Evolutionary conservation across 257 asterid species (phyloP).

Genomic region (Nicotiana knightiana): DNA sequence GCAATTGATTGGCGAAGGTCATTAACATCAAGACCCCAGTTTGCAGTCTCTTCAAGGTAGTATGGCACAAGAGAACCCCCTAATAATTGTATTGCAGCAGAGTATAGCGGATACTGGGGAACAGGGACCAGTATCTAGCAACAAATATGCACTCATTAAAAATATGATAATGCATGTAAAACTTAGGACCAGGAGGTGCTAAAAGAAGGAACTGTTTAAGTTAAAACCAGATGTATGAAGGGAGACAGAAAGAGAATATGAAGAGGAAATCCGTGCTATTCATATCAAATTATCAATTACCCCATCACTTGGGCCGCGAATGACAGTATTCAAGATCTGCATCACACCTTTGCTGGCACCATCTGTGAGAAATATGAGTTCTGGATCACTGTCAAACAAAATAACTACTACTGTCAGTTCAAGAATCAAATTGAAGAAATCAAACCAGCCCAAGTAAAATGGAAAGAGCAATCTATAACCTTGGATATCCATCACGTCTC

Average conservation of each 20-base stretch:
- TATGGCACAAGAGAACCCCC: conserved; percentile 96
- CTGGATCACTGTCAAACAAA: conserved; percentile 74
- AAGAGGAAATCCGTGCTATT: not conserved
- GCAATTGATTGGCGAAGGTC: conserved; percentile 82
- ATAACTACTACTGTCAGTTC: conserved; percentile 13
- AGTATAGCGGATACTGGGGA: conserved; percentile 97
- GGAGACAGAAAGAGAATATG: not conserved
- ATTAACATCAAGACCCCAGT: conserved; percentile 87
- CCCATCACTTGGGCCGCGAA: conserved; percentile 73
- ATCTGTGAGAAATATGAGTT: conserved; percentile 87
- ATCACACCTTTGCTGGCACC: conserved; percentile 99
- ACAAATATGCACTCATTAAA: conserved; percentile 10
- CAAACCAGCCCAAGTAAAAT: not conserved
- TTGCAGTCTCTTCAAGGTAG: conserved; percentile 95
- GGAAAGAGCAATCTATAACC: conserved; percentile 36
- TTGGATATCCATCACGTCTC: conserved; percentile 99
- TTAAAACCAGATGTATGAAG: not conserved
- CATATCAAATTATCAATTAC: conserved; percentile 32
- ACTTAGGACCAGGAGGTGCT: not conserved
- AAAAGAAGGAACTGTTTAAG: not conserved
- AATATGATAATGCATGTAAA: not conserved
- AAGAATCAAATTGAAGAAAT: conserved; percentile 6
- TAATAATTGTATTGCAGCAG: conserved; percentile 77
- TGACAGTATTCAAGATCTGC: conserved; percentile 70
- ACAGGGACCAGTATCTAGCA: conserved; percentile 88